Evolutionary conservation across 1,139 yeast species (phyloP), one percentile per base, ranked within the genome.

Genomic region (Candida sp.): DNA sequence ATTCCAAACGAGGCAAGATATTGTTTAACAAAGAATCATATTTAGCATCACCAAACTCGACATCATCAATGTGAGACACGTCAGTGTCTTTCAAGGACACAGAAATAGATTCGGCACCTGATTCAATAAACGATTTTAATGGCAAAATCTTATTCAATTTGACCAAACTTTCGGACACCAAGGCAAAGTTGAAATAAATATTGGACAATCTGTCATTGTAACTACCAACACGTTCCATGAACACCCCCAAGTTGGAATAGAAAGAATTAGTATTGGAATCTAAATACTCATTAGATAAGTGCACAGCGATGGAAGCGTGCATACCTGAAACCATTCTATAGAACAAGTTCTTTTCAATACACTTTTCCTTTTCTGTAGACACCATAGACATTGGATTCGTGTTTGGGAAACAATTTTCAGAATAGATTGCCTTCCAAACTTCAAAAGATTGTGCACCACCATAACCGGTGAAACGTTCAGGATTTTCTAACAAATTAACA

Each of bases 241-340:
- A 95, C 38, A 88, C 76, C 39, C 81, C 81, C 48, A 88, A 71
- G 60, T 90, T 84, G 15, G 97, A 97, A 38, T 81, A 87, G 81
- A 96, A 91, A 43, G 80, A 79, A 33, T 89, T 93, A 1, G 88
- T 79, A 33, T 76, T 77, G 35, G 87, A 77, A 60, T 88, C 77
- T 57, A 88, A 75, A 63, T 81, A 89, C 56, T 93, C 97, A 58
- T 87, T 87, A 23, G 96, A 82, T 48, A 95, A 73, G 64, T 95
- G 99, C 1, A 96, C 90, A 7, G 96, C 95, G 50, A 95, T 90
- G 4, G 97, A 88, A 2, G 97, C 90, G 62, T 95, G 99, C 86
- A 95, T 79, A 2, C 99, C 99, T 38, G 95, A 84, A 19, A 95
- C 75, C 44, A 95, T 68, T 51, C 96, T 78, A 66, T 86, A 91